Evolutionary conservation across 257 asterid species (phyloP).

Genomic region (Prunella vulgaris): DNA sequence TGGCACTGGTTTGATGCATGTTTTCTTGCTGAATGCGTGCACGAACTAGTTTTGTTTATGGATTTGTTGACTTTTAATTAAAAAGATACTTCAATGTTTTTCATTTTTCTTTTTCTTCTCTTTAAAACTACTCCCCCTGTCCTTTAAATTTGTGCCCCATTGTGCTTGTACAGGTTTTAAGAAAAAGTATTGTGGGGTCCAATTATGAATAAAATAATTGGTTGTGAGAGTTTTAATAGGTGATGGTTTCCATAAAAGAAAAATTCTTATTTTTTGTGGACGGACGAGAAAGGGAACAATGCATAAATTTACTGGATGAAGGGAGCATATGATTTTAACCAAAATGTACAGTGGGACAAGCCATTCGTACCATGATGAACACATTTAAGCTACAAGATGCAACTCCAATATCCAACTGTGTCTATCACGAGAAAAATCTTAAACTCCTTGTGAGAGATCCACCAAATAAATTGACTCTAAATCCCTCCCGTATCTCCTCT

Average conservation of each 20-base stretch:
- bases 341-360: neutral
- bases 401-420: neutral
- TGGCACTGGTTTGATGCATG: conserved; percentile 9
- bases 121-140: too few species aligned
- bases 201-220: too few species aligned
- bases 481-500: neutral
- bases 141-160: too few species aligned
- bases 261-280: too few species aligned
- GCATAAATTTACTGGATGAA: too few species aligned
- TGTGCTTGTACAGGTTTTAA: too few species aligned
- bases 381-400: neutral
- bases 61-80: conserved; percentile 10
- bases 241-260: too few species aligned
- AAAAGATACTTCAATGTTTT: neutral
- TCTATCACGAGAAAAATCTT: neutral
- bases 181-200: too few species aligned
- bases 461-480: neutral
- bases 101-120: neutral
- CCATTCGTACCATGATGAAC: neutral
- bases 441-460: neutral
- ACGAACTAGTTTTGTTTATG: neutral
- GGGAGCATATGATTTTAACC: too few species aligned
- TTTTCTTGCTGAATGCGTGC: conserved; percentile 8
- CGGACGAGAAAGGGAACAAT: too few species aligned
- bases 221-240: too few species aligned